phyloP scores from a whole-genome alignment of 306 rosid species.

The Pterocarpus santalinus region DNA sequence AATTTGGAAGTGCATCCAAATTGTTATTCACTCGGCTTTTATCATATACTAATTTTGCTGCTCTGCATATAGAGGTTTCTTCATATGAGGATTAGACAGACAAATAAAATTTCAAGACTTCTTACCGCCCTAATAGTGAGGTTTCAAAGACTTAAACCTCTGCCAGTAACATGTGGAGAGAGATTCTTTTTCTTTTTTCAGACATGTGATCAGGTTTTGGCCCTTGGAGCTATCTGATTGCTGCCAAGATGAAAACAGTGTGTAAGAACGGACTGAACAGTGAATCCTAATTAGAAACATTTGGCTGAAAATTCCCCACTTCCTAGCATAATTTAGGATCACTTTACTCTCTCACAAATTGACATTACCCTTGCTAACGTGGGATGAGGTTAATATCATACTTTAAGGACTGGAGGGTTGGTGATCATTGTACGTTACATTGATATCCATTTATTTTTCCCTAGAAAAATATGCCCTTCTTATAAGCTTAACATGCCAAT shows the following conservation, averaged over 20 bases:
- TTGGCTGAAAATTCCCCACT: neutral
- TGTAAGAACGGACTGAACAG: neutral
- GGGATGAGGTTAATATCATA: too few relatives aligned
- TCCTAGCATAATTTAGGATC: neutral
- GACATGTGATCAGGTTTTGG: neutral
- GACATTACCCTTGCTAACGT: neutral
- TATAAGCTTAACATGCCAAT: neutral
- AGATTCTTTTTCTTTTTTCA: neutral
- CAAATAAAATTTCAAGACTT: neutral
- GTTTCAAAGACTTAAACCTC: neutral
- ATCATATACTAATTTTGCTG: neutral
- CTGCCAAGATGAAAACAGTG: slow-evolving; percentile 8
- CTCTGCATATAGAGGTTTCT: neutral
- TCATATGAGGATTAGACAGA: neutral
- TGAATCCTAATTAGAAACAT: neutral
- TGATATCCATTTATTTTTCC: neutral
- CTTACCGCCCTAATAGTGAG: neutral
- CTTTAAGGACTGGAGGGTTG: too few relatives aligned
- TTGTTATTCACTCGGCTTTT: neutral
- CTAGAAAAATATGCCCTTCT: slow-evolving; percentile 1
- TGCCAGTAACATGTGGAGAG: neutral
- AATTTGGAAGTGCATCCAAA: neutral
- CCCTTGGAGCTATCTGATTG: slow-evolving; percentile 1
- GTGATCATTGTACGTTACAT: too few relatives aligned
- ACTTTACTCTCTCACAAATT: neutral